Base-by-base conservation (phyloP, 371 early-diverging fungal genomes). In the Lichtheimia hyalospora region DNA sequence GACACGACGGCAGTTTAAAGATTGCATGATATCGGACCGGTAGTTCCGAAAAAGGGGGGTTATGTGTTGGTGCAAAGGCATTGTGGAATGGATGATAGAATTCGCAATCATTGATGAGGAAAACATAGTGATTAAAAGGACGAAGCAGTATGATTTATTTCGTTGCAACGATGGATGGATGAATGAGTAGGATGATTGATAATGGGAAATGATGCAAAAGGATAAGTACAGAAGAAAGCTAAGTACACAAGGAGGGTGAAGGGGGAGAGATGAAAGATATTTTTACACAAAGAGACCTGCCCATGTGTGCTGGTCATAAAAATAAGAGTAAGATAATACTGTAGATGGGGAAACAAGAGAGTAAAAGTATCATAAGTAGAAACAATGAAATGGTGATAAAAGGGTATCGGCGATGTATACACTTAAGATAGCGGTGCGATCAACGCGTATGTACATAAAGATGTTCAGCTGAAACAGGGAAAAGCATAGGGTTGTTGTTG, bases 401-500 rank as follows among this genome's bases (percentile, higher is more conserved):
- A 46, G 46, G 46, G 46, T 18, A 46, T n/a, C n/a, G n/a, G 10
- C 7, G 46, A 16, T n/a, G 21, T 46, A 46, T 46, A 18, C 46
- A n/a, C n/a, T 16, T 46, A 46, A 46, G 13, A 16, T 8, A 46
- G 15, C 16, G 46, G 10, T 46, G 21, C 46, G 46, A 46, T 46
- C 46, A 57, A 57, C 63, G 57, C 57, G 44, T 63, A 63, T 63
- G 40, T 63, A 57, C 63, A 63, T 52, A 63, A 57, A n/a, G 53
- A 57, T 43, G 34, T 34, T 34, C 34, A 34, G 34, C 34, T 34
- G 34, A 34, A 34, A 34, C 34, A 34, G 46, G 18, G 21, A 46
- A 57, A 57, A 14, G 25, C n/a, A n/a, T 43, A 55, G 41, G n/a
- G n/a, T n/a, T n/a, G n/a, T n/a, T n/a, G 23, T 27, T 41, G 34